Conservation (phyloP, 1,139 yeast species). For the Candida pseudoviswanathii region DNA sequence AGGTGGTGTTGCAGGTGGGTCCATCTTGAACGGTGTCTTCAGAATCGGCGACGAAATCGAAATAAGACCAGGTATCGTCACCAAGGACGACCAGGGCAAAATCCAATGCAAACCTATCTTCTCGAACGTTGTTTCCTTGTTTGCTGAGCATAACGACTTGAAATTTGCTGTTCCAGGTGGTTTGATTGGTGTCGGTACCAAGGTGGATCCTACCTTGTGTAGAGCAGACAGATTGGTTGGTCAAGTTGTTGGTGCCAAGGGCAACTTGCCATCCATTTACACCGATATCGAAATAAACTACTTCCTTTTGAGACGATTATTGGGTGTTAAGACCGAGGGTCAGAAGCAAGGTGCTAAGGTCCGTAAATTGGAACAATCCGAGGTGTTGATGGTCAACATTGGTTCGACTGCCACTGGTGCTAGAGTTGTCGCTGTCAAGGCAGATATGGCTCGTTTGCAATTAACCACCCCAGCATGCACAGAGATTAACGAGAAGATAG, state of each 20-base stretch:
- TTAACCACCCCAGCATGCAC: constrained; percentile 99
- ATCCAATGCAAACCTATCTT: constrained; percentile 95
- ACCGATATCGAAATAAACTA: constrained; percentile 97
- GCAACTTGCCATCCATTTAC: constrained; percentile 92
- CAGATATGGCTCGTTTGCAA: constrained; percentile 98
- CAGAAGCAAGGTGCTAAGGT: constrained; percentile 94
- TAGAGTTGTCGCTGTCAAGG: constrained; percentile 95
- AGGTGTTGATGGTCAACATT: constrained; percentile 97
- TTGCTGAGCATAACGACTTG: constrained; percentile 97
- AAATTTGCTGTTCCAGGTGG: constrained; percentile 99
- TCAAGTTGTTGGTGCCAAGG: constrained; percentile 97
- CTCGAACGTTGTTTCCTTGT: constrained; percentile 89
- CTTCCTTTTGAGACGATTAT: constrained; percentile 91
- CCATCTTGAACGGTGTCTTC: constrained; percentile 95
- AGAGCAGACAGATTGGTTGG: constrained; percentile 99
- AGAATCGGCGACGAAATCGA: constrained; percentile 97
- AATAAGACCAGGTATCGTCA: constrained; percentile 98
- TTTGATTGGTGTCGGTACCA: constrained; percentile 98
- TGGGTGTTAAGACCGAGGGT: constrained; percentile 98
- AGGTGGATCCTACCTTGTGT: constrained; percentile 97
- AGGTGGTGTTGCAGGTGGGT: constrained; percentile 99
- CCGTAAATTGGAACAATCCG: constrained; percentile 89
- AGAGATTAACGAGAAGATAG: constrained; percentile 96
- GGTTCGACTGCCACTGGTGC: constrained; percentile 99
- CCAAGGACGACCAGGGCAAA: constrained; percentile 90